Evolutionary conservation across 2,329 filamentous ascomycete genomes (phyloP), one percentile per base, ranked within the genome.

Genomic region (Cladosporium sp.): DNA sequence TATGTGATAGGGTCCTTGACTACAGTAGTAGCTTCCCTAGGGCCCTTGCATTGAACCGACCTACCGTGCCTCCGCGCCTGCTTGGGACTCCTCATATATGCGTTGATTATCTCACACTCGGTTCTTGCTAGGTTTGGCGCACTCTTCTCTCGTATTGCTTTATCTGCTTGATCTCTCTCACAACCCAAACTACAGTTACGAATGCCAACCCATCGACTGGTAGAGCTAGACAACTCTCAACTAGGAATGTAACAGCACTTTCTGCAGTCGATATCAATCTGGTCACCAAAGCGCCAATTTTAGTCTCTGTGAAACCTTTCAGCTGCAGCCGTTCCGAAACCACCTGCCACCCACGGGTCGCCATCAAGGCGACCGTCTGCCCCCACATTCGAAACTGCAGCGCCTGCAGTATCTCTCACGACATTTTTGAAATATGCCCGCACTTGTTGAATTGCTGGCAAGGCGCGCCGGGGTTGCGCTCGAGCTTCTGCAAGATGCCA

Each of bases 381-480:
- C 49, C 51, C 60, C 48, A 39, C 32, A 21, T 25, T 34, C 6
- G 30, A 23, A 18, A 26, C 14, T 21, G 23, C 23, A 49, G 53
- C 18, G 48, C 11, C 34, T 34, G 39, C 53, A 58, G 10, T 39
- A 23, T 49, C 13, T 46, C 56, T 46, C n/a, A 23, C n/a, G 23
- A 21, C 28, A n/a, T 43, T 13, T 25, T 59, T 8, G 56, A n/a
- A 70, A 26, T 4, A 76, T 76, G 74, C 73, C 73, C 6, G 68
- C 72, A 4, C 51, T 76, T n/a, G 68, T 67, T 26, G 70, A 73
- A 28, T 53, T 75, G 7, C 66, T 76, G 13, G 72, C 71, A 21
- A 67, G 60, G 48, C 70, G 75, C 25, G 70, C 72, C 28, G 73
- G 72, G 10, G 51, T 75, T 21, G 63, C 68, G 21, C 26, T 74